Percentiles rank a stretch among this genome's conserved stretches.
These are phyloP conservation scores for Malus hybrid DNA, from an alignment of 331 rosid genomes.

Conservation along the genomic window DNA sequence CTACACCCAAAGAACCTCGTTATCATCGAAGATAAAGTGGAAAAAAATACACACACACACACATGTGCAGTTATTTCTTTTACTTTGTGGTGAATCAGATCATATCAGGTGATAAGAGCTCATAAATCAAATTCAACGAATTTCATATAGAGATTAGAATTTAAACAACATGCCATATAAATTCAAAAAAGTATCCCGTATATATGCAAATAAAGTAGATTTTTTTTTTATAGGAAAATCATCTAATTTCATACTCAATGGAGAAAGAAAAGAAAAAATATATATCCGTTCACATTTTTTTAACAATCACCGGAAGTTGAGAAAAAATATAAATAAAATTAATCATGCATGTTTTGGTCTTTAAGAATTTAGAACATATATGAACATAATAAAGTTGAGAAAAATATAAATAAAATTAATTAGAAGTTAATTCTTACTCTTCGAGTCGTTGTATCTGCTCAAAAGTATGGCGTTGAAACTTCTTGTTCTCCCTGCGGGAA, in stretches of 20 bases:
- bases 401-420: too few relatives aligned
- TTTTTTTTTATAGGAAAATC: neutral
- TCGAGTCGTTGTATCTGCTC: slow-evolving; percentile 44
- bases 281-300: neutral
- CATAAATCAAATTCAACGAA: neutral
- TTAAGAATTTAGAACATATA: neutral
- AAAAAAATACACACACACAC: too few relatives aligned
- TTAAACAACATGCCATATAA: neutral
- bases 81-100: too few relatives aligned
- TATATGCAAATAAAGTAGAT: neutral
- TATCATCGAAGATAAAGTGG: slow-evolving; percentile 20
- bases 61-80: too few relatives aligned
- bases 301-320: neutral
- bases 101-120: neutral
- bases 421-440: slow-evolving; percentile 32
- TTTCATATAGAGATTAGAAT: neutral
- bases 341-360: neutral
- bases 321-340: too few relatives aligned
- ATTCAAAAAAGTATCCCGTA: neutral
- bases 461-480: slow-evolving; percentile 31
- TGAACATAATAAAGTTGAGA: neutral
- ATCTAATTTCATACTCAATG: neutral
- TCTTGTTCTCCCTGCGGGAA: slow-evolving; percentile 8
- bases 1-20: slow-evolving; percentile 28
- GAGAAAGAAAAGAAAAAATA: neutral